These are phyloP conservation scores for Amanita muscaria DNA, from an alignment of 768 basidiomycete species.

Conservation along the genomic window DNA sequence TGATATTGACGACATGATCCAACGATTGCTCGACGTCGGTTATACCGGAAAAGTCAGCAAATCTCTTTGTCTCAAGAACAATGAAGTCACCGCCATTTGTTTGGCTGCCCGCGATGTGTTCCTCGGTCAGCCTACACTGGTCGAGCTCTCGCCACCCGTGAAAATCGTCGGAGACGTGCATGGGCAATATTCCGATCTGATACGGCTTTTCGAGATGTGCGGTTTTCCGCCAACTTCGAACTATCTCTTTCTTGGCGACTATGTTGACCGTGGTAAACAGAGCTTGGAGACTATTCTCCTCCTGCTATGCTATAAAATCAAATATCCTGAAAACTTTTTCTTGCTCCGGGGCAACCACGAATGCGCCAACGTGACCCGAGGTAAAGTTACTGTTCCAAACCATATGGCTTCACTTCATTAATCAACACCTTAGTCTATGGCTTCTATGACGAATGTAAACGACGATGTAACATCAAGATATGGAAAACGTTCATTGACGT, in stretches of 20 bases:
- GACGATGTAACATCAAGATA: conserved; percentile 97
- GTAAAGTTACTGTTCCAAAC: conserved; percentile 28
- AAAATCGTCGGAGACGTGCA: conserved; percentile 99
- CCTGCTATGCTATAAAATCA: conserved; percentile 97
- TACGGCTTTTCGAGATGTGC: conserved; percentile 98
- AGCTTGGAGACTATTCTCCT: conserved; percentile 96
- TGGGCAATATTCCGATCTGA: conserved; percentile 97
- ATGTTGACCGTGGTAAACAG: conserved; percentile 98
- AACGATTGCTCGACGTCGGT: conserved; percentile 89
- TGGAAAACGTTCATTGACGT: conserved; percentile 99
- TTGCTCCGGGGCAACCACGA: conserved; percentile 96
- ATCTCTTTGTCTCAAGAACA: conserved; percentile 89
- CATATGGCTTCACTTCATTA: conserved; percentile 13
- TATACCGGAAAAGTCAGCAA: conserved; percentile 98
- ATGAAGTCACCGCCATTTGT: conserved; percentile 91
- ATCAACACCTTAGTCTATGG: conserved; percentile 69
- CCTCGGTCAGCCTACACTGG: conserved; percentile 90
- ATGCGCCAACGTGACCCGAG: conserved; percentile 98
- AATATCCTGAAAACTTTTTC: conserved; percentile 99
- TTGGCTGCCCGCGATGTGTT: conserved; percentile 94
- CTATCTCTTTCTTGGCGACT: conserved; percentile 98
- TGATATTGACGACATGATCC: conserved; percentile 98
- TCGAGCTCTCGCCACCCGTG: conserved; percentile 95
- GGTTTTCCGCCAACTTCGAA: conserved; percentile 96
- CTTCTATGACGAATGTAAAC: conserved; percentile 99